Percentiles rank a stretch among this genome's conserved stretches.
phyloP scores from a whole-genome alignment of 306 rosid genomes.

The Medicago lupulina region DNA sequence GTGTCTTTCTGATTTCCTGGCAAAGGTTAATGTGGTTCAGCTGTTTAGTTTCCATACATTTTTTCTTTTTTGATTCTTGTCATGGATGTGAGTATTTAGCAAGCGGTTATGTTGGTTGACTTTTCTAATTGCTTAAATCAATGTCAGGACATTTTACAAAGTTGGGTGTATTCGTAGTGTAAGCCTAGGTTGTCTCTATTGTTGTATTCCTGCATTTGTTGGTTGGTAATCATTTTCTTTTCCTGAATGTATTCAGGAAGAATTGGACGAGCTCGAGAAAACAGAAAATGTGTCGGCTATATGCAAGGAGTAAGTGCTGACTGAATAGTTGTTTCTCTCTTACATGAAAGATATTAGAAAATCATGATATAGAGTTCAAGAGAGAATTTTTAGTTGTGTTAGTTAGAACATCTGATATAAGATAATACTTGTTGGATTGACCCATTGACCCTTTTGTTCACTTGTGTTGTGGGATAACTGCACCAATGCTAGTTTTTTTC shows the following conservation, averaged over 20 bases:
- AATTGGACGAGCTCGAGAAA: slow-evolving; percentile 69
- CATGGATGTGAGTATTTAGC: slow-evolving; percentile 9
- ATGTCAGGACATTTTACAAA: neutral
- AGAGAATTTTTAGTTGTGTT: neutral
- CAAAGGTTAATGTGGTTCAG: neutral
- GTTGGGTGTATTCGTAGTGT: slow-evolving; percentile 28
- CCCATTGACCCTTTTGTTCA: slow-evolving; percentile 6
- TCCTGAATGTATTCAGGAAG: slow-evolving; percentile 60
- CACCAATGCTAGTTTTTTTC: slow-evolving; percentile 1
- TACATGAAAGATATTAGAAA: slow-evolving; percentile 5
- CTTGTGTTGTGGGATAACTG: neutral
- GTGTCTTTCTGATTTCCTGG: slow-evolving; percentile 27
- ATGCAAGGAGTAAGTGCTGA: slow-evolving; percentile 67
- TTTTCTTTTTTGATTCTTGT: slow-evolving; percentile 15
- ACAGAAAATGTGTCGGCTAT: slow-evolving; percentile 69
- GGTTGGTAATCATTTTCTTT: slow-evolving; percentile 31
- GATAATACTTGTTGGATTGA: slow-evolving; percentile 19
- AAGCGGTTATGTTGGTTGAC: neutral
- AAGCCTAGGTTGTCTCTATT: slow-evolving; percentile 1
- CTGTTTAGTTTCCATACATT: neutral
- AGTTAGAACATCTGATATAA: neutral
- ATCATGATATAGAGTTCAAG: slow-evolving; percentile 7
- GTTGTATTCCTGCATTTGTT: slow-evolving; percentile 10
- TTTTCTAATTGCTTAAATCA: slow-evolving; percentile 2
- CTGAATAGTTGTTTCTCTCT: slow-evolving; percentile 30